Conservation (phyloP, 352 stramenopile genomes). For the Pythium phragmitis region DNA sequence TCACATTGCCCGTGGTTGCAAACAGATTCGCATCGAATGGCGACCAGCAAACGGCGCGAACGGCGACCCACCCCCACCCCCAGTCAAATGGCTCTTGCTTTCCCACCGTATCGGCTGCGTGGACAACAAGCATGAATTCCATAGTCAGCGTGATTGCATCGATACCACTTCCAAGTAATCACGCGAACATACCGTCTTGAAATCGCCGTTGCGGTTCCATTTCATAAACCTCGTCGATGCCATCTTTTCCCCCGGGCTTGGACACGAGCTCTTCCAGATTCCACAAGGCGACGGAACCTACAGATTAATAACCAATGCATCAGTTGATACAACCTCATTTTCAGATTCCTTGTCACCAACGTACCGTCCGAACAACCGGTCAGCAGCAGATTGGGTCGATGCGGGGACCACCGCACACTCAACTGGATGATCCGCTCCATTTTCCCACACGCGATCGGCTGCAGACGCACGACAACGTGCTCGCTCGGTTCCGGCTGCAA, state of each 20-base stretch:
- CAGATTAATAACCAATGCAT: neutral
- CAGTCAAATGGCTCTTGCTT: conserved; percentile 86
- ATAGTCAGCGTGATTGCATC: neutral
- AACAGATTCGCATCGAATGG: conserved; percentile 86
- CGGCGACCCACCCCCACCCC: conserved; percentile 79
- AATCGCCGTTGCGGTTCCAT: conserved; percentile 76
- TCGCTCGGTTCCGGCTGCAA: conserved; percentile 28
- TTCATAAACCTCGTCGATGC: conserved; percentile 17
- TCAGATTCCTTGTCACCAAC: neutral
- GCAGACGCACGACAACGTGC: conserved; percentile 43
- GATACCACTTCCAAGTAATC: neutral
- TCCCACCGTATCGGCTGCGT: conserved; percentile 65
- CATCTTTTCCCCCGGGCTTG: neutral
- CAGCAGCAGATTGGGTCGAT: conserved; percentile 71
- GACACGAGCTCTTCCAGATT: conserved; percentile 52
- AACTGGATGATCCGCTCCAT: conserved; percentile 59
- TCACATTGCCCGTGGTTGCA: conserved; percentile 79
- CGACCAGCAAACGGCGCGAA: conserved; percentile 77
- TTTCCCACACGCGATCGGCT: conserved; percentile 42
- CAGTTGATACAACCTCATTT: neutral
- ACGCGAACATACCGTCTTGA: conserved; percentile 56
- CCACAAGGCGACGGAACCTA: conserved; percentile 78
- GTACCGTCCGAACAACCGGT: conserved; percentile 77
- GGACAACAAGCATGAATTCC: neutral
- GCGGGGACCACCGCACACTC: conserved; percentile 71